Percentiles rank a stretch among this genome's conserved stretches.
Conservation (phyloP, 768 basidiomycete species). For the Nidularia pulvinata region DNA sequence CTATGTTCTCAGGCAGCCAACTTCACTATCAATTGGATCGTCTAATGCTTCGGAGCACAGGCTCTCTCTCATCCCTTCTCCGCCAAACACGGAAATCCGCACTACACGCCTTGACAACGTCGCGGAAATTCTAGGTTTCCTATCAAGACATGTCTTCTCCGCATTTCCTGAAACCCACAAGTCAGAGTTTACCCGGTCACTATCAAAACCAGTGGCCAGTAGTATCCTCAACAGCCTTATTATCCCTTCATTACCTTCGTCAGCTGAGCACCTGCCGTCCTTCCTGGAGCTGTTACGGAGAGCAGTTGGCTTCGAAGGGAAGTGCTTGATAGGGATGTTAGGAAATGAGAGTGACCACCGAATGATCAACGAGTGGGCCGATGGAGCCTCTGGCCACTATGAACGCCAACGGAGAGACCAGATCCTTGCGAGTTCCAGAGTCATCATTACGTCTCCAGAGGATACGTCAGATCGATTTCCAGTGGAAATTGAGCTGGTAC, state of each 20-base stretch:
- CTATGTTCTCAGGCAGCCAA: slow-evolving; percentile 51
- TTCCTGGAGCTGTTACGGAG: slow-evolving; percentile 58
- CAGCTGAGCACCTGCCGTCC: slow-evolving; percentile 53
- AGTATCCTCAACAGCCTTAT: slow-evolving; percentile 69
- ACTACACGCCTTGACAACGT: slow-evolving; percentile 53
- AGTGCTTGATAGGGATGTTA: slow-evolving; percentile 47
- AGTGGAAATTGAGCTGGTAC: slow-evolving; percentile 31
- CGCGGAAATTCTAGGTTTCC: slow-evolving; percentile 58
- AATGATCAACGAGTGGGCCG: slow-evolving; percentile 68
- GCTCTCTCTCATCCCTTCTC: slow-evolving; percentile 45
- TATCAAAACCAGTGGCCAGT: slow-evolving; percentile 59
- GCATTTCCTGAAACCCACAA: slow-evolving; percentile 47
- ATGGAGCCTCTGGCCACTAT: slow-evolving; percentile 71
- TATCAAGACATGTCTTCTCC: slow-evolving; percentile 56
- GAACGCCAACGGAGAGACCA: slow-evolving; percentile 71
- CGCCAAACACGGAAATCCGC: slow-evolving; percentile 36
- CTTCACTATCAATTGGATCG: slow-evolving; percentile 30
- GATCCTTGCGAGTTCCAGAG: slow-evolving; percentile 64
- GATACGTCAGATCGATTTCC: slow-evolving; percentile 37
- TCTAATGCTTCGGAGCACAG: slow-evolving; percentile 37
- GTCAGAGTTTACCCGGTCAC: slow-evolving; percentile 47
- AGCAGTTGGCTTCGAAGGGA: slow-evolving; percentile 70
- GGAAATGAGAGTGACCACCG: slow-evolving; percentile 45
- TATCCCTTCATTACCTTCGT: slow-evolving; percentile 67
- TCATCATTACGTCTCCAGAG: slow-evolving; percentile 44